Evolutionary conservation across 2,329 filamentous ascomycete species (phyloP).

Genomic region (Hyphodiscus sp.): DNA sequence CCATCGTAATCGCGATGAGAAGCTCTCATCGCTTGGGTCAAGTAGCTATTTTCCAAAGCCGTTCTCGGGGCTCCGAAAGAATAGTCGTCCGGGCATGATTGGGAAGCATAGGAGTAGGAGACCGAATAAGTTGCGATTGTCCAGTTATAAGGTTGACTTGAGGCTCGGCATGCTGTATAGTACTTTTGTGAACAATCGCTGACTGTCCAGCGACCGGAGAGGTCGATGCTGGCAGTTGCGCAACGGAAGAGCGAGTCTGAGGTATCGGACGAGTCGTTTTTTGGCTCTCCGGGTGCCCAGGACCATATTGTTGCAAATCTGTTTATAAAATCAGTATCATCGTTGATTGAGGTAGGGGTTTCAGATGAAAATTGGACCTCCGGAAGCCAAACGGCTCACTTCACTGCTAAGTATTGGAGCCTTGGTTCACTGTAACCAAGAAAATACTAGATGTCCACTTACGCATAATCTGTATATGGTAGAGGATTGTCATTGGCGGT

Average conservation of each 20-base stretch:
- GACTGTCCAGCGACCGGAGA: slow-evolving; percentile 50
- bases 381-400: too few relatives aligned
- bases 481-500: slow-evolving; percentile 42
- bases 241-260: slow-evolving; percentile 42
- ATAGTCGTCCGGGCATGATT: slow-evolving; percentile 42
- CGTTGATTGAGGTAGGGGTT: too few relatives aligned
- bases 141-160: slow-evolving; percentile 51
- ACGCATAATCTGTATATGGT: slow-evolving; percentile 45
- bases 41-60: slow-evolving; percentile 55
- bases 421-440: neutral
- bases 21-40: slow-evolving; percentile 32
- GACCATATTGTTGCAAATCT: slow-evolving; percentile 45
- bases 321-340: neutral
- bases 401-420: too few relatives aligned
- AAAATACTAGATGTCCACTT: neutral
- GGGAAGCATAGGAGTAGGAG: slow-evolving; percentile 37
- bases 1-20: slow-evolving; percentile 23
- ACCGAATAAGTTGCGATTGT: slow-evolving; percentile 37
- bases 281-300: slow-evolving; percentile 51
- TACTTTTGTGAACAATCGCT: slow-evolving; percentile 46
- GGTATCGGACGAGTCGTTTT: slow-evolving; percentile 34
- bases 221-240: slow-evolving; percentile 41
- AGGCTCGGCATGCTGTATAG: slow-evolving; percentile 50
- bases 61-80: slow-evolving; percentile 53
- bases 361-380: too few relatives aligned